These are phyloP conservation scores for Tilletia horrida DNA, from an alignment of 1,284 basidiomycete species.

Conservation along the genomic window DNA sequence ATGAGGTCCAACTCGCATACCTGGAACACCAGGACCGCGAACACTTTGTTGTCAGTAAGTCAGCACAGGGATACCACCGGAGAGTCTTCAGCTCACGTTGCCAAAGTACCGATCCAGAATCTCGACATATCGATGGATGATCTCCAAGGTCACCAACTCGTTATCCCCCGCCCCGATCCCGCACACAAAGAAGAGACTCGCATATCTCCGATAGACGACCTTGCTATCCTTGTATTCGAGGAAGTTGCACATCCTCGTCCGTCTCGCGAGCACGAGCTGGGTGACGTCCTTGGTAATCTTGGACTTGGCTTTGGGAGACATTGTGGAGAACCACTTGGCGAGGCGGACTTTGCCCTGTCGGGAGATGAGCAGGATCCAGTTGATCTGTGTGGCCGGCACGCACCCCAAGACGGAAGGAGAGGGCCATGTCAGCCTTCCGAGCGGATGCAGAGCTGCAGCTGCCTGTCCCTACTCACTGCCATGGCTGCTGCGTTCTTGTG, in stretches of 20 bases:
- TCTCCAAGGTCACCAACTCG: constrained; percentile 84
- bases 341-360: constrained; percentile 96
- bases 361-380: constrained; percentile 83
- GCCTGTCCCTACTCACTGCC: too few relatives aligned
- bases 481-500: too few relatives aligned
- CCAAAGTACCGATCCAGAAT: constrained; percentile 99
- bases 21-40: constrained; percentile 22
- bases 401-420: too few relatives aligned
- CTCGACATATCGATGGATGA: constrained; percentile 97
- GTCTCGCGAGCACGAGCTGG: constrained; percentile 88
- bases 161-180: constrained; percentile 88
- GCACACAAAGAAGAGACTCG: constrained; percentile 94
- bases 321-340: constrained; percentile 97
- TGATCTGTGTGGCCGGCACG: too few relatives aligned
- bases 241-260: constrained; percentile 99
- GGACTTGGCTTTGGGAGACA: constrained; percentile 85
- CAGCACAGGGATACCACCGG: too few relatives aligned
- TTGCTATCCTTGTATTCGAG: constrained; percentile 80
- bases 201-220: constrained; percentile 96
- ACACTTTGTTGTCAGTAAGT: too few relatives aligned
- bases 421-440: too few relatives aligned
- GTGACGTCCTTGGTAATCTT: constrained; percentile 99
- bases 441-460: too few relatives aligned
- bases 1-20: constrained; percentile 54
- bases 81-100: constrained; percentile 69